These are phyloP conservation scores for Didymella lethalis DNA, from an alignment of 2,329 filamentous ascomycete species.

Conservation along the genomic window DNA sequence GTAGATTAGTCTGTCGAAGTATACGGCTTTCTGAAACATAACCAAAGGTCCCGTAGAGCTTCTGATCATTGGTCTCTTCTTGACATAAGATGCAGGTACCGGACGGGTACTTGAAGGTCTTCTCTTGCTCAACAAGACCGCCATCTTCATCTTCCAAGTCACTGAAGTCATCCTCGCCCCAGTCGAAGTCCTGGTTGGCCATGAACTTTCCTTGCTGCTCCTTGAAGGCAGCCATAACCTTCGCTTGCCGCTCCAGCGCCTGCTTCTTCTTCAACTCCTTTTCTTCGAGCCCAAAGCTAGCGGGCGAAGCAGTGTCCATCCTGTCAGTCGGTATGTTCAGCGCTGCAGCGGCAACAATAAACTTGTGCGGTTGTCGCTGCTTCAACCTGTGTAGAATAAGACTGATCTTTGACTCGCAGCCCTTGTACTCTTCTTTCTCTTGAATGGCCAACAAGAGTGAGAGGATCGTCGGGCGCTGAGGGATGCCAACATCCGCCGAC, in stretches of 20 bases:
- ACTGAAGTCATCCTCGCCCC: conserved; percentile 82
- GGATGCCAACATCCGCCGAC: conserved; percentile 57
- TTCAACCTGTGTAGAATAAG: conserved; percentile 85
- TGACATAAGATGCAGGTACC: conserved; percentile 97
- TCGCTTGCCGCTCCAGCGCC: conserved; percentile 86
- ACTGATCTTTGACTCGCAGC: conserved; percentile 83
- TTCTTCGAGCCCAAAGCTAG: conserved; percentile 66
- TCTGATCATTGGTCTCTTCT: conserved; percentile 89
- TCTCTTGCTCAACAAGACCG: conserved; percentile 68
- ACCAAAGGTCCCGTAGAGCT: conserved; percentile 91
- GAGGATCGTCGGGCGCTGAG: conserved; percentile 57
- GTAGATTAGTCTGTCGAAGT: conserved; percentile 82
- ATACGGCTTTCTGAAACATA: conserved; percentile 87
- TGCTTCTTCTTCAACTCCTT: conserved; percentile 89
- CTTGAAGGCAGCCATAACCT: conserved; percentile 97
- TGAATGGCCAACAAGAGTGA: conserved; percentile 62
- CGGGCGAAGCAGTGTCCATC: conserved; percentile 83
- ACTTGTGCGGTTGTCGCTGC: conserved; percentile 78
- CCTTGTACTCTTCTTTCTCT: conserved; percentile 76
- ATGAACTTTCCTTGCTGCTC: conserved; percentile 96
- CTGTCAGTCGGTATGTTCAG: conserved; percentile 74
- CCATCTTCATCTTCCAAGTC: conserved; percentile 73
- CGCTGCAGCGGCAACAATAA: conserved; percentile 70
- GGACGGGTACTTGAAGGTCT: conserved; percentile 86
- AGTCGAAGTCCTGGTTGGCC: conserved; percentile 86